These are phyloP conservation scores for Dryas drummondii DNA, from an alignment of 306 rosid genomes.

Conservation along the genomic window DNA sequence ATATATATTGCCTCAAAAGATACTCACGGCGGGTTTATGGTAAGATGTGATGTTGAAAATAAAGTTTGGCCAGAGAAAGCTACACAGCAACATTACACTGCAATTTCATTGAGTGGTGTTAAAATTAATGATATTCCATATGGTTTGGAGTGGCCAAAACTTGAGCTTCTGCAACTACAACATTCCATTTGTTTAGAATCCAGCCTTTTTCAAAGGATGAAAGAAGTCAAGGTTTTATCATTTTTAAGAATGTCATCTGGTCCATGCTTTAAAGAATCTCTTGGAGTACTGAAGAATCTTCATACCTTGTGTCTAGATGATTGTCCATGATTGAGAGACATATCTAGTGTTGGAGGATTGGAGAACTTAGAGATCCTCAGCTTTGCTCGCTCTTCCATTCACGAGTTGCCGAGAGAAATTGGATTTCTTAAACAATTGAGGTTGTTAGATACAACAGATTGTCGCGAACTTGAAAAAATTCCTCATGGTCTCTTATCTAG, in stretches of 20 bases:
- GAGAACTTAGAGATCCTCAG: background rate
- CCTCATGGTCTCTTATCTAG: background rate
- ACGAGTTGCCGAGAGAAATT: background rate
- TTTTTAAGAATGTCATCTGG: fast-evolving
- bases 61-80: background rate
- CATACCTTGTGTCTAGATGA: background rate
- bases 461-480: background rate
- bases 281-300: background rate
- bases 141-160: background rate
- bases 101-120: background rate
- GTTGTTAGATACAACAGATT: background rate
- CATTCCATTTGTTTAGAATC: fast-evolving
- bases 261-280: too few species aligned
- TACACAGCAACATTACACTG: background rate
- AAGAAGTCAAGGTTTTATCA: background rate
- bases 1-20: background rate
- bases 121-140: background rate
- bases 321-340: background rate
- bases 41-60: background rate
- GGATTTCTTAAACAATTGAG: background rate
- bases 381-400: background rate
- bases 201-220: background rate
- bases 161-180: background rate
- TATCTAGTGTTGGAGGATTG: background rate
- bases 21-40: background rate